These are phyloP conservation scores for Aspergillus nomiae DNA, from an alignment of 2,329 filamentous ascomycete species.

Conservation along the genomic window DNA sequence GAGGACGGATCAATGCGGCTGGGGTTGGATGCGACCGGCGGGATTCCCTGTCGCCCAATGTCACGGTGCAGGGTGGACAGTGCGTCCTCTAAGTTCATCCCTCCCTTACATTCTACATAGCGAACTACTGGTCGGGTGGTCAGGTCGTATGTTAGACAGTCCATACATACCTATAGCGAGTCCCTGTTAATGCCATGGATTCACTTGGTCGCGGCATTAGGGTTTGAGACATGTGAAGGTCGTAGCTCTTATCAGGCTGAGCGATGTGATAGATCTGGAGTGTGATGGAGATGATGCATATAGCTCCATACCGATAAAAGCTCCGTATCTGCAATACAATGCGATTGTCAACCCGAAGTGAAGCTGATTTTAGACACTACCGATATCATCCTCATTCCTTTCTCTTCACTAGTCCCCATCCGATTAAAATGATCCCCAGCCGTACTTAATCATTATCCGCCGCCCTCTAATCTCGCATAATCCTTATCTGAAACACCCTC, in stretches of 20 bases:
- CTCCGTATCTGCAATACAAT: background rate
- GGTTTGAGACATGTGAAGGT: background rate
- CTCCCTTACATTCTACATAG: background rate
- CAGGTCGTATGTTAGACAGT: background rate
- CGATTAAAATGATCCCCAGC: background rate
- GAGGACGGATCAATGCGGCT: background rate
- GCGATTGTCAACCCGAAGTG: conserved; percentile 1
- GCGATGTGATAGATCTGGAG: background rate
- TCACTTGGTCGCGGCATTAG: background rate
- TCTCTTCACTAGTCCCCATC: background rate
- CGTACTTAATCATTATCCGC: background rate
- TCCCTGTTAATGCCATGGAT: background rate
- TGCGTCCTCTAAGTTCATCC: background rate
- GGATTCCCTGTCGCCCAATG: conserved; percentile 6
- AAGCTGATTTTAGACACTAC: background rate
- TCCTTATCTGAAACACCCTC: conserved; percentile 5
- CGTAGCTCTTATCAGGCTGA: background rate
- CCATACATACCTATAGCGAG: background rate
- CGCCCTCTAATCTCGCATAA: background rate
- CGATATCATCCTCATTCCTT: background rate
- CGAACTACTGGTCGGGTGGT: background rate
- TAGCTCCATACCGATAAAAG: background rate
- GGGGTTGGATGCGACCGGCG: conserved; percentile 7
- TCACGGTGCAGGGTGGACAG: conserved; percentile 7
- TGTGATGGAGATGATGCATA: background rate